Evolutionary conservation across 2,329 filamentous ascomycete species (phyloP), one percentile per base, ranked within the genome.

Genomic region (Grosmannia penicillata): DNA sequence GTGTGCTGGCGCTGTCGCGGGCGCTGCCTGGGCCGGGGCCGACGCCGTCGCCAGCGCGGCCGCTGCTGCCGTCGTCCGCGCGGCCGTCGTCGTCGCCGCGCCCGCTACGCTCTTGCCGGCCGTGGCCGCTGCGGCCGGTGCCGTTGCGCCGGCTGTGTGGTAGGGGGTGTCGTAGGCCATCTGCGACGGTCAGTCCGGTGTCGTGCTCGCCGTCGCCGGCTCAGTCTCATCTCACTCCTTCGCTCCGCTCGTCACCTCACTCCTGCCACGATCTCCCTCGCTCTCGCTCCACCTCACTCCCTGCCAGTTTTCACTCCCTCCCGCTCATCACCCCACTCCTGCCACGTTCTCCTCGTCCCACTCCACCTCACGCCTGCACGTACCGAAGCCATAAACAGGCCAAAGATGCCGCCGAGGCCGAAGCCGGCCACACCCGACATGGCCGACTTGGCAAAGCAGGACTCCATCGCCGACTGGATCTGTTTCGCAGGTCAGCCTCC

Each of bases 101-200:
- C 19, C 36, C 9, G 29, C 28, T 4, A 24, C 17, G 3, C 6
- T 17, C 25, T 19, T 33, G 11, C 36, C 40, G n/a, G 37, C 31
- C 11, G 33, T 29, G 7, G 29, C 32, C 17, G 36, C 23, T 25
- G 50, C 48, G 3, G 43, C 38, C 10, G 33, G 51, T 24, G 60
- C 52, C 35, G 13, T 13, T 15, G 36, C 25, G 6, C 31, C 29
- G 6, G 29, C 11, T 24, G 57, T 63, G 56, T 73, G 80, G 60
- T 86, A 79, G 42, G 89, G 83, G 0, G 87, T 95, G 57, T 98
- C 91, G 72, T 98, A 98, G 60, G 85, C 81, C 91, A 98, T 98
- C 85, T 93, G 45, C 36, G n/a, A n/a, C n/a, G n/a, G n/a, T n/a
- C n/a, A n/a, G n/a, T n/a, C n/a, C n/a, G n/a, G n/a, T n/a, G n/a